A percentile compares a stretch with the other conserved stretches of the same genome.
These are phyloP conservation scores for Ascosphaera acerosa DNA, from an alignment of 2,329 filamentous ascomycete genomes.

Conservation along the genomic window DNA sequence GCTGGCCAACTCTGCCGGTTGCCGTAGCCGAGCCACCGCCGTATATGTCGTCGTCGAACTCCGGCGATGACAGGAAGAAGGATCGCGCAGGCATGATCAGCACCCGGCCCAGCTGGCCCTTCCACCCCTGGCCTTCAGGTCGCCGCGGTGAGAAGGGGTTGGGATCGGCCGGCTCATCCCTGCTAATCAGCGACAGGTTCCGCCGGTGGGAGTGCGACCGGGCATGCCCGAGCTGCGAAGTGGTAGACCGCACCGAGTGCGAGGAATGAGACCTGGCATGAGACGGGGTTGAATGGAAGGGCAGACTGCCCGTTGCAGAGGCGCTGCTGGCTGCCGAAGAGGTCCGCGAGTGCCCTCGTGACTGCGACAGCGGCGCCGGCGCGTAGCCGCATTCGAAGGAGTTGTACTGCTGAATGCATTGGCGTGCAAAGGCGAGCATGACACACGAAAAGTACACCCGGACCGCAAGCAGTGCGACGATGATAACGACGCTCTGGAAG, in stretches of 20 bases:
- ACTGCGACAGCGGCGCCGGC: background rate
- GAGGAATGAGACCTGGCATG: slow-evolving; percentile 5
- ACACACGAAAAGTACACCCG: slow-evolving; percentile 65
- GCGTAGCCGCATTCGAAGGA: slow-evolving; percentile 11
- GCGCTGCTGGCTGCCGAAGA: background rate
- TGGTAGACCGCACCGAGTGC: background rate
- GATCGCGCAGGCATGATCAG: slow-evolving; percentile 49
- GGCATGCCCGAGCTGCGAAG: slow-evolving; percentile 1
- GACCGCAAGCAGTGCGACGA: slow-evolving; percentile 46
- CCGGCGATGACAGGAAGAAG: slow-evolving; percentile 56
- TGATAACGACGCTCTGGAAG: slow-evolving; percentile 53
- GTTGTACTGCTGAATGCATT: slow-evolving; percentile 42
- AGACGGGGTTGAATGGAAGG: slow-evolving; percentile 10
- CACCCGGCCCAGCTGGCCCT: slow-evolving; percentile 48
- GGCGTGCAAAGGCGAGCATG: slow-evolving; percentile 58
- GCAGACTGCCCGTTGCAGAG: background rate
- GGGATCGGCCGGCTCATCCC: slow-evolving; percentile 21
- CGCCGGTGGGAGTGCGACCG: slow-evolving; percentile 13
- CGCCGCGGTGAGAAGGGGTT: slow-evolving; percentile 45
- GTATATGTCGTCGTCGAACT: slow-evolving; percentile 22
- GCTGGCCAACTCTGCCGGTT: background rate
- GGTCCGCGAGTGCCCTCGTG: background rate
- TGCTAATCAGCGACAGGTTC: slow-evolving; percentile 22
- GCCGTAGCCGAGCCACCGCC: slow-evolving; percentile 11
- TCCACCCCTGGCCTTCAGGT: slow-evolving; percentile 55